Evolutionary conservation across 768 basidiomycete species (phyloP), one percentile per base, ranked within the genome.

Genomic region (Boletus eberwhitei): DNA sequence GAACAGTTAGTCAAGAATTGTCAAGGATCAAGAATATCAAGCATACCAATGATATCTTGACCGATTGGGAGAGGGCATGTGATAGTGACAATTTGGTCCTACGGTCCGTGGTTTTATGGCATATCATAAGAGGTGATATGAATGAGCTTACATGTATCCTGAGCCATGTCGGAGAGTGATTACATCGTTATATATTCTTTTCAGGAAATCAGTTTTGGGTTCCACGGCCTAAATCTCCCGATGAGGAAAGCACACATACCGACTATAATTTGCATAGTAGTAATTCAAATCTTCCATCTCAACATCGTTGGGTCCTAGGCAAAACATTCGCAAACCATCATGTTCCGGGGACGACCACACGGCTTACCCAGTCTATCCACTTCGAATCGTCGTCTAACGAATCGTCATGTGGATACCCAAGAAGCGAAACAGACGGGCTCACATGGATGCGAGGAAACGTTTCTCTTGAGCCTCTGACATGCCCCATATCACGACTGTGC

Each of bases 241-340:
- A 34, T 2, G 38, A 34, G 49, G 51, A 51, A 52, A 35, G 42
- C 31, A 24, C 22, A 69, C 80, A 52, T 68, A 89, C 92, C 95
- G 85, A 68, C 93, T 95, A 68, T 98, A 98, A 64, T 94, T 93
- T 8, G 95, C 95, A 67, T 95, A 95, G 65, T 98, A 98, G 71
- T 87, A 97, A 73, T 96, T 96, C 34, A 98, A 75, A 66, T 98
- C 95, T 76, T 98, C 95, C 90, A 92, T 94, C 72, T 98, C 94
- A 26, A 94, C 77, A 58, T 89, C 88, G 32, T 95, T 88, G n/a
- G 88, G 77, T 35, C 86, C 92, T 93, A 58, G n/a, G 51, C 48
- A 50, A 48, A 21, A 45, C 19, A 38, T 29, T 54, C 40, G 21
- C 42, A 59, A 50, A 31, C 39, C 45, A 35, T 46, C 35, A 31